Evolutionary conservation across 495 filamentous ascomycete genomes (phyloP), one percentile per base, ranked within the genome.

Genomic region (Parmelia sp.): DNA sequence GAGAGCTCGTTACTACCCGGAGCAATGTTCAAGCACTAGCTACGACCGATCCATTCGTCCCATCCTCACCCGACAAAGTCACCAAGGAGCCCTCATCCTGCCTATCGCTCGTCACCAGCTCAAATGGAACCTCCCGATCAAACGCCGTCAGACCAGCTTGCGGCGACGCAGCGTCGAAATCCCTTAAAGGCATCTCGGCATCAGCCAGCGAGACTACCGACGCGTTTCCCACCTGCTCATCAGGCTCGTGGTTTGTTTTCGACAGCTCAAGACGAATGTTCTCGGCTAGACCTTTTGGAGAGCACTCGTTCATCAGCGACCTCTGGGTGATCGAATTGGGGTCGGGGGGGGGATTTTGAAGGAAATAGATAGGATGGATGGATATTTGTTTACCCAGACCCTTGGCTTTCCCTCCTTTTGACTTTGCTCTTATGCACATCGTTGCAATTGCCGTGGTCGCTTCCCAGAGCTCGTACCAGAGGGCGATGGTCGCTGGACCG

Each of bases 381-480:
- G 8, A 3, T 6, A 58, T n/a, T 0, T n/a, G 39, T n/a, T 0
- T n/a, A 59, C 57, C 57, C 15, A 59, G 57, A 15, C n/a, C 35
- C n/a, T 31, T 59, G 1, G 57, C 35, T 21, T 31, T 59, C 1
- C 57, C 57, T 4, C 57, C 57, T n/a, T 59, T 59, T 4, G 4
- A 5, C 17, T 42, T 59, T 10, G 8, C 6, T 31, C 57, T 37
- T 21, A 33, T 40, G 39, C 57, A 59, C 57, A 59, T 59, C 14
- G 2, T 59, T 1, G 57, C 36, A 7, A 40, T 40, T 1, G 35
- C 57, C 3, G 35, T 59, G 6, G 25, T 25, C 35, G 35, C 57
- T 59, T 59, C 57, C 57, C 57, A 59, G 3, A 59, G 1, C 35
- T 40, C 35, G 39, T 59, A 59, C 57, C 57, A 59, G 33, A 1